Percentiles rank a stretch among this genome's conserved stretches.
Evolutionary conservation across 2,329 filamentous ascomycete genomes (phyloP).

Genomic region (Trichoderma sp.): DNA sequence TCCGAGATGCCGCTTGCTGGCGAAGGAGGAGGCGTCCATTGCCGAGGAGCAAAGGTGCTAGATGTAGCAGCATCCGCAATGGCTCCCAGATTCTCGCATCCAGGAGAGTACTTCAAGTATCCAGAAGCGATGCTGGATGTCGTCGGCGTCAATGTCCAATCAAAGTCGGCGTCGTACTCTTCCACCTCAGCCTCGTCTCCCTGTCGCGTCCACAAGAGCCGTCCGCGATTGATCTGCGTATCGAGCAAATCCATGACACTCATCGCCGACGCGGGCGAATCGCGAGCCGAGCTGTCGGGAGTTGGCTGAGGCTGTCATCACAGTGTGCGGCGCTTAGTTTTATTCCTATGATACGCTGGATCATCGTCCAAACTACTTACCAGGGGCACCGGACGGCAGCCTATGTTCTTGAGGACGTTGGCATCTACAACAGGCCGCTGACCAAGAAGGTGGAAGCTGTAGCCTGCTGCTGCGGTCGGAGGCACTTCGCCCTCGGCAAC

Average conservation of each 20-base stretch:
- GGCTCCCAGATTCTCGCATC: slow-evolving; percentile 33
- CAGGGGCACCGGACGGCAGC: slow-evolving; percentile 42
- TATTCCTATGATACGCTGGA: not conserved
- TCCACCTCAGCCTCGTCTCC: slow-evolving; percentile 18
- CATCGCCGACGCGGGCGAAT: slow-evolving; percentile 29
- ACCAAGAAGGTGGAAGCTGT: slow-evolving; percentile 52
- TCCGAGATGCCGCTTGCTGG: slow-evolving; percentile 5
- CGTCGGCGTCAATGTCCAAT: slow-evolving; percentile 5
- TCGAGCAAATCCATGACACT: slow-evolving; percentile 38
- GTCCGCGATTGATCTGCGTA: slow-evolving; percentile 34
- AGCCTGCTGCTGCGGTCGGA: slow-evolving; percentile 53
- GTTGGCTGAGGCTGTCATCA: slow-evolving; percentile 20
- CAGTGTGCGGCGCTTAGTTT: not conserved
- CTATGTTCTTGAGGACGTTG: slow-evolving; percentile 45
- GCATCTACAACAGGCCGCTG: slow-evolving; percentile 49
- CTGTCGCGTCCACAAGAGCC: slow-evolving; percentile 25
- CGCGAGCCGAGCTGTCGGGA: slow-evolving; percentile 19
- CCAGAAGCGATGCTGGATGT: slow-evolving; percentile 19
- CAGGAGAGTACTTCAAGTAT: slow-evolving; percentile 35
- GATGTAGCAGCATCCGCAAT: slow-evolving; percentile 1
- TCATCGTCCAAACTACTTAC: slow-evolving; percentile 36
- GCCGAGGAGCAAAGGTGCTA: not conserved
- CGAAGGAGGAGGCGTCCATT: slow-evolving; percentile 33
- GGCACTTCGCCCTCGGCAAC: slow-evolving; percentile 54
- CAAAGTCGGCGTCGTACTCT: slow-evolving; percentile 27